phyloP scores from a whole-genome alignment of 1,284 basidiomycete genomes.

The Sphagnurus paluster region DNA sequence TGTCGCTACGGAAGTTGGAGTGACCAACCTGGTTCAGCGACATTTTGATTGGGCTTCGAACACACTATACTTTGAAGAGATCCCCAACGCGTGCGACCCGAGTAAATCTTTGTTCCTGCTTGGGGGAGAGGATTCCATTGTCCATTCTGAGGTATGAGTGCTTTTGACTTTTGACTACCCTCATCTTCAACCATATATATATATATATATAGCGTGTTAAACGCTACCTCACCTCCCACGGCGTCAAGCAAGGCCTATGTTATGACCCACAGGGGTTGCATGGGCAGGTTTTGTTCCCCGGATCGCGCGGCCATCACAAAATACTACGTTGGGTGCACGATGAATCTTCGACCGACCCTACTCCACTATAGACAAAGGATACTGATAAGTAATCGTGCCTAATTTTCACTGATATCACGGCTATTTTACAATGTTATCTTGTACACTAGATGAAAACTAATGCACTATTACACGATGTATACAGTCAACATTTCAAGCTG shows the following conservation, averaged over 20 bases:
- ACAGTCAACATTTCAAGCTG: no score
- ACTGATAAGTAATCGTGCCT: neutral
- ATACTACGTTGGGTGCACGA: conserved; percentile 67
- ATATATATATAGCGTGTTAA: conserved; percentile 57
- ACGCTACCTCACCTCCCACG: conserved; percentile 75
- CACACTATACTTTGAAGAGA: conserved; percentile 86
- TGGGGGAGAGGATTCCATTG: conserved; percentile 78
- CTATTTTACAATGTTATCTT: no score
- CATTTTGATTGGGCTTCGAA: conserved; percentile 90
- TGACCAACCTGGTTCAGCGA: conserved; percentile 81
- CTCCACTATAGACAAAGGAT: no score
- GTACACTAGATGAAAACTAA: no score
- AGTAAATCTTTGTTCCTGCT: conserved; percentile 68
- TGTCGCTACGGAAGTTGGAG: conserved; percentile 81
- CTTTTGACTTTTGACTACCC: neutral
- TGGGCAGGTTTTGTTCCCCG: conserved; percentile 67
- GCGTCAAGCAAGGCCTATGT: conserved; percentile 68
- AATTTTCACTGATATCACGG: no score
- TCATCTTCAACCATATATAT: neutral
- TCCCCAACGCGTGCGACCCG: conserved; percentile 71
- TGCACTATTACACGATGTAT: no score
- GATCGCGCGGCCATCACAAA: conserved; percentile 52
- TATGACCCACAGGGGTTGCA: conserved; percentile 71
- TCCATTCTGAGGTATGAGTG: conserved; percentile 64
- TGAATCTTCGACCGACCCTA: conserved; percentile 9